Conservation (phyloP, 108 stramenopile genomes). For the Stephanodiscus triporus region DNA sequence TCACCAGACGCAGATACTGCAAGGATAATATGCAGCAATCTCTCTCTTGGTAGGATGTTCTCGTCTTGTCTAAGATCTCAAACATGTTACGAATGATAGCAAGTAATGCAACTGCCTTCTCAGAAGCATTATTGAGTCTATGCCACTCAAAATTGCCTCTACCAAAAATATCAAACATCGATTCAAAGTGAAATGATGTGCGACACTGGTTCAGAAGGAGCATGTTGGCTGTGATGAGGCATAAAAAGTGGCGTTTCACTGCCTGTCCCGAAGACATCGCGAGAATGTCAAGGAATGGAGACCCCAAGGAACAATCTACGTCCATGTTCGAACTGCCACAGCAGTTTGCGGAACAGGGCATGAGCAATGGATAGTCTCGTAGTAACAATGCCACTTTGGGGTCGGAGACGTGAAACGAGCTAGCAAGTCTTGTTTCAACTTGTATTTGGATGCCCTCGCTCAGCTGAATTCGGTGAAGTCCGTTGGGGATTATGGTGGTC, state of each 20-base stretch:
- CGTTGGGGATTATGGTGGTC: constrained; percentile 85
- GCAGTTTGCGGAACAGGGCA: not conserved
- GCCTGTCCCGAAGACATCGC: constrained; percentile 34
- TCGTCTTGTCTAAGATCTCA: constrained; percentile 50
- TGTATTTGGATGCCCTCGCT: constrained; percentile 73
- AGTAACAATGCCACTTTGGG: constrained; percentile 68
- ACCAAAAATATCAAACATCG: constrained; percentile 45
- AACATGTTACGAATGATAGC: constrained; percentile 40
- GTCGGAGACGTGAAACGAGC: constrained; percentile 73
- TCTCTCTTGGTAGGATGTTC: constrained; percentile 28
- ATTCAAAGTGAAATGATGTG: constrained; percentile 45
- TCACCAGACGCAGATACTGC: constrained; percentile 35
- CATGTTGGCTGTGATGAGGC: constrained; percentile 30
- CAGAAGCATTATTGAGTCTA: constrained; percentile 38
- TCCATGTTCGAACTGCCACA: not conserved
- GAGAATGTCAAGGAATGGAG: constrained; percentile 46
- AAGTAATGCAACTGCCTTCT: constrained; percentile 24
- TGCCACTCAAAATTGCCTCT: constrained; percentile 33
- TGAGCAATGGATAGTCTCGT: constrained; percentile 61
- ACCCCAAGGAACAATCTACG: constrained; percentile 2
- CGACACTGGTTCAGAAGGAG: constrained; percentile 28
- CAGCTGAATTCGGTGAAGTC: constrained; percentile 74
- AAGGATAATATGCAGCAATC: constrained; percentile 24
- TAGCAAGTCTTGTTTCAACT: constrained; percentile 73
- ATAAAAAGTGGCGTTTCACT: constrained; percentile 40